Evolutionary conservation across 805 yeast species (phyloP).

Genomic region (Ogataea ganodermae): DNA sequence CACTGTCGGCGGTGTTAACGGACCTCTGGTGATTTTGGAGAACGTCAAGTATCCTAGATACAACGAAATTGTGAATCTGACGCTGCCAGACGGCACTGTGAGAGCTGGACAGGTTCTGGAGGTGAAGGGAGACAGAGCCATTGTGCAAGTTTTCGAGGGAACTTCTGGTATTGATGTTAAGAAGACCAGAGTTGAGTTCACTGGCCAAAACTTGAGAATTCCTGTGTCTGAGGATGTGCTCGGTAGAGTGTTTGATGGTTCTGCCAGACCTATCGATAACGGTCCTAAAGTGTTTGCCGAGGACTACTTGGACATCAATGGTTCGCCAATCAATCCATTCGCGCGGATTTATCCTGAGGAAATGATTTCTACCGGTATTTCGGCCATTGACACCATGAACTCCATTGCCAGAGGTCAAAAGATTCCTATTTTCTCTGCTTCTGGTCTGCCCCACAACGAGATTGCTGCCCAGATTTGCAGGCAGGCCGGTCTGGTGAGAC

Average conservation of each 20-base stretch:
- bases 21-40: constrained; percentile 91
- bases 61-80: constrained; percentile 95
- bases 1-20: constrained; percentile 98
- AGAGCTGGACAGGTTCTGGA: constrained; percentile 99
- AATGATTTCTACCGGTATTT: constrained; percentile 98
- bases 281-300: constrained; percentile 99
- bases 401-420: constrained; percentile 99
- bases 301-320: constrained; percentile 97
- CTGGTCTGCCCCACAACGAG: constrained; percentile 99
- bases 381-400: constrained; percentile 99
- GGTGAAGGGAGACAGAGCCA: constrained; percentile 94
- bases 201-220: constrained; percentile 90
- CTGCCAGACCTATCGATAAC: constrained; percentile 97
- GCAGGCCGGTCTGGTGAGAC: constrained; percentile 99
- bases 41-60: constrained; percentile 86
- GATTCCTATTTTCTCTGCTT: constrained; percentile 98
- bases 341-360: constrained; percentile 99
- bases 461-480: constrained; percentile 99
- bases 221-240: constrained; percentile 96
- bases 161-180: constrained; percentile 98
- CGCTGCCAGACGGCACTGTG: constrained; percentile 90
- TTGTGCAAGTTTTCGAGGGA: constrained; percentile 99
- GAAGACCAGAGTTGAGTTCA: constrained; percentile 95
- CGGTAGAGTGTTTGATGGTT: constrained; percentile 98
- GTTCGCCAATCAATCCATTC: constrained; percentile 97